Evolutionary conservation across 768 basidiomycete species (phyloP).

Genomic region (Mycena polygramma): DNA sequence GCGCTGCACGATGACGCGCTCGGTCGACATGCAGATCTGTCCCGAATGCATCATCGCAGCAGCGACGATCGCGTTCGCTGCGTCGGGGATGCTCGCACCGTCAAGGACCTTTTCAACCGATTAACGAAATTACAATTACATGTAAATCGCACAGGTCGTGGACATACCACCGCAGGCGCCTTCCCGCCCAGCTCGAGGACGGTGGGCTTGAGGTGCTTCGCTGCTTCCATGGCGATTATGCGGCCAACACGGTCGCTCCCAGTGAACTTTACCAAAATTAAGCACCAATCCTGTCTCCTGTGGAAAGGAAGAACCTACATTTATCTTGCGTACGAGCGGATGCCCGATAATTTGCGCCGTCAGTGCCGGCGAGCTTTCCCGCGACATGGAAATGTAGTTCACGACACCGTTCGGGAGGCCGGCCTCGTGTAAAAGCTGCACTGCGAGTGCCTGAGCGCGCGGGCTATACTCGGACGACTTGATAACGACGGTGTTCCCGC

Average conservation of each 20-base stretch:
- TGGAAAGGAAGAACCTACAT: conserved; percentile 49
- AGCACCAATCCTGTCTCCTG: background rate
- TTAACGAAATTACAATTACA: background rate
- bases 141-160: too few species aligned
- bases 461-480: conserved; percentile 67
- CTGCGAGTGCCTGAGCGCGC: conserved; percentile 58
- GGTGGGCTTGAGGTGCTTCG: conserved; percentile 67
- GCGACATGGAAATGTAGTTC: conserved; percentile 65
- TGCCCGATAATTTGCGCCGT: conserved; percentile 69
- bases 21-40: conserved; percentile 72
- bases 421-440: conserved; percentile 66
- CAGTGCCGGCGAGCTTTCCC: conserved; percentile 56
- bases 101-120: conserved; percentile 54
- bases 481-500: conserved; percentile 69
- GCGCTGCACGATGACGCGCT: conserved; percentile 67
- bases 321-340: conserved; percentile 65
- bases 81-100: conserved; percentile 66
- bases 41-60: conserved; percentile 63
- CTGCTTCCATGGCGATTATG: conserved; percentile 66
- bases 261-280: conserved; percentile 56
- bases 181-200: conserved; percentile 71
- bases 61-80: conserved; percentile 62
- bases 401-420: conserved; percentile 73
- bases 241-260: conserved; percentile 68
- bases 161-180: conserved; percentile 63